phyloP scores from a whole-genome alignment of 306 rosid species.

The Gleditsia sinensis region DNA sequence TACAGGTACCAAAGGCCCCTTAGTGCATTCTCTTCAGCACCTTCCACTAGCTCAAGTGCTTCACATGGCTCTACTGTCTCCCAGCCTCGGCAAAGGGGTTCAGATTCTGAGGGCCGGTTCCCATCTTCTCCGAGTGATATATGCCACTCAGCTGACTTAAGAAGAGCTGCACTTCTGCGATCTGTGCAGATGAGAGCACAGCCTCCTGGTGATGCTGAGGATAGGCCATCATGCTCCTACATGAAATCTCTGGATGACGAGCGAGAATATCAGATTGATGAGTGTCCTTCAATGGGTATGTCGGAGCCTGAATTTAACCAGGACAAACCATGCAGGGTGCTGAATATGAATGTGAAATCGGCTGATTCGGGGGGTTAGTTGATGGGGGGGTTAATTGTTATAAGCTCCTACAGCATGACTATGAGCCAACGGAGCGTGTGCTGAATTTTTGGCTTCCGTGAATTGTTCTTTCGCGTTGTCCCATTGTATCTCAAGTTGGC shows the following conservation, averaged over 20 bases:
- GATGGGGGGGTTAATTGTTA: background rate
- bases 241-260: slow-evolving; percentile 76
- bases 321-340: slow-evolving; percentile 57
- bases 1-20: slow-evolving; percentile 67
- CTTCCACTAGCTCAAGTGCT: slow-evolving; percentile 60
- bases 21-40: slow-evolving; percentile 46
- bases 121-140: slow-evolving; percentile 98
- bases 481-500: background rate
- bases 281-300: slow-evolving; percentile 58
- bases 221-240: slow-evolving; percentile 63
- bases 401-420: background rate
- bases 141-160: slow-evolving; percentile 94
- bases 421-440: slow-evolving; percentile 3
- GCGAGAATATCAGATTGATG: slow-evolving; percentile 70
- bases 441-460: background rate
- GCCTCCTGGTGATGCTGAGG: slow-evolving; percentile 70
- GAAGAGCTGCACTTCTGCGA: slow-evolving; percentile 96
- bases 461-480: background rate
- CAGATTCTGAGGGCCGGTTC: slow-evolving; percentile 95
- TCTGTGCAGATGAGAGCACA: slow-evolving; percentile 97
- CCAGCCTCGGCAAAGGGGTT: slow-evolving; percentile 87
- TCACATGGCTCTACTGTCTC: slow-evolving; percentile 52
- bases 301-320: slow-evolving; percentile 52
- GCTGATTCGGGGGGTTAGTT: slow-evolving; percentile 53
- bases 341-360: slow-evolving; percentile 56